phyloP scores from a whole-genome alignment of 192 early-diverging fungal genomes.

The Gaertneriomyces sp. region DNA sequence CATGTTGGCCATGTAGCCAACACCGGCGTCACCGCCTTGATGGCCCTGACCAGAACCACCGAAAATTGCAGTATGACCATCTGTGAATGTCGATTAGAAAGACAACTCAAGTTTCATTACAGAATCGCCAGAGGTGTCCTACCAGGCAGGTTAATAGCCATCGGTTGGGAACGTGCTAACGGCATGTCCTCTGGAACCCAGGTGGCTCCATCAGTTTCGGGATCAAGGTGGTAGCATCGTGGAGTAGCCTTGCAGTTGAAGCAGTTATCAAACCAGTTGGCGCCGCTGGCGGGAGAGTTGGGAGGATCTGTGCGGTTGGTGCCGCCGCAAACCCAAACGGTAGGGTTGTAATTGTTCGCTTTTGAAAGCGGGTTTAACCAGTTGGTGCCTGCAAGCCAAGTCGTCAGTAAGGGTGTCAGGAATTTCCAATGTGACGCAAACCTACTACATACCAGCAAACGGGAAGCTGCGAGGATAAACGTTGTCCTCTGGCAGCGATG shows the following conservation, averaged over 20 bases:
- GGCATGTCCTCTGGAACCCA: constrained; percentile 32
- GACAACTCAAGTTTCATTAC: background rate
- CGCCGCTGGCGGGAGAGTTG: background rate
- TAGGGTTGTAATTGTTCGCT: constrained; percentile 33
- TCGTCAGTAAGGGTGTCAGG: too few species aligned
- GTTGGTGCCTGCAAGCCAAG: constrained; percentile 10
- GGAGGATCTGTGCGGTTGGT: constrained; percentile 9
- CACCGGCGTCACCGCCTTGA: constrained; percentile 28
- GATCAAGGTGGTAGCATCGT: constrained; percentile 27
- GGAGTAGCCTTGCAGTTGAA: constrained; percentile 11
- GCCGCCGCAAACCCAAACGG: constrained; percentile 42
- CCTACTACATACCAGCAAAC: constrained; percentile 12
- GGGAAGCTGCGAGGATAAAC: constrained; percentile 28
- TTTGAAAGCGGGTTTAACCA: constrained; percentile 34
- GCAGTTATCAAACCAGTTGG: constrained; percentile 22
- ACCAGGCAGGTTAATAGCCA: constrained; percentile 25
- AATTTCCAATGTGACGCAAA: too few species aligned
- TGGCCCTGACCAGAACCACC: constrained; percentile 18
- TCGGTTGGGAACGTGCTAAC: constrained; percentile 4
- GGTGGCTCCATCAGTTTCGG: constrained; percentile 20
- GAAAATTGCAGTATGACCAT: constrained; percentile 17
- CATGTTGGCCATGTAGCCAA: constrained; percentile 6
- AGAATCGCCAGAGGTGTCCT: background rate
- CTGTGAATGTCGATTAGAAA: background rate
- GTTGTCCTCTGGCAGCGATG: constrained; percentile 20